A percentile compares a stretch with the other conserved stretches of the same genome.
These are phyloP conservation scores for Physcomitrium patens DNA, from an alignment of 225 moss, liverwort and hornwort genomes.

Conservation along the genomic window DNA sequence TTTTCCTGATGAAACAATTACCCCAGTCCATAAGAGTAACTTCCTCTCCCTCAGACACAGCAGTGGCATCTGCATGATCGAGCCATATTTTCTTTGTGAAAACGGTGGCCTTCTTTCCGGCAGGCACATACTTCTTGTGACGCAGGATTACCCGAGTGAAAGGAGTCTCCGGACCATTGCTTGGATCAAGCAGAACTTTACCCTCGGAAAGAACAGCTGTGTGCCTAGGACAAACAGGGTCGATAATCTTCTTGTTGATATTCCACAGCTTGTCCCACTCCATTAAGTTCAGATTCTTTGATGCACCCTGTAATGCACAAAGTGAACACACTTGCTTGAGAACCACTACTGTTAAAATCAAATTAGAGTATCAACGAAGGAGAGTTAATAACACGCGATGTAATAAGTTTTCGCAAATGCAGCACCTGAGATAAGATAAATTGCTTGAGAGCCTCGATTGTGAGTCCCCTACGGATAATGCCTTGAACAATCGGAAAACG, in stretches of 20 bases:
- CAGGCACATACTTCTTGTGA: slow-evolving; percentile 75
- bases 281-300: slow-evolving; percentile 89
- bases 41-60: slow-evolving; percentile 74
- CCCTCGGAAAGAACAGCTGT: slow-evolving; percentile 71
- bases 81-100: slow-evolving; percentile 77
- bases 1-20: slow-evolving; percentile 66
- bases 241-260: slow-evolving; percentile 85
- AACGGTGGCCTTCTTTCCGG: slow-evolving; percentile 77
- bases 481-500: slow-evolving; percentile 87
- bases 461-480: slow-evolving; percentile 67
- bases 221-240: slow-evolving; percentile 76
- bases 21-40: slow-evolving; percentile 94
- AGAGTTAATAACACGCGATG: not conserved
- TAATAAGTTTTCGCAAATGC: not conserved
- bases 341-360: not conserved
- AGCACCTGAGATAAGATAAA: slow-evolving; percentile 81
- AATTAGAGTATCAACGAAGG: not conserved
- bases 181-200: slow-evolving; percentile 68
- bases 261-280: slow-evolving; percentile 97
- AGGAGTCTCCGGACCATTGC: slow-evolving; percentile 65
- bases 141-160: slow-evolving; percentile 65
- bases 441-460: slow-evolving; percentile 77
- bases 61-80: slow-evolving; percentile 65
- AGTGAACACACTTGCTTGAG: not conserved
- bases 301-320: slow-evolving; percentile 62